phyloP scores from a whole-genome alignment of 1,284 basidiomycete species.

The Dichomitus squalens region DNA sequence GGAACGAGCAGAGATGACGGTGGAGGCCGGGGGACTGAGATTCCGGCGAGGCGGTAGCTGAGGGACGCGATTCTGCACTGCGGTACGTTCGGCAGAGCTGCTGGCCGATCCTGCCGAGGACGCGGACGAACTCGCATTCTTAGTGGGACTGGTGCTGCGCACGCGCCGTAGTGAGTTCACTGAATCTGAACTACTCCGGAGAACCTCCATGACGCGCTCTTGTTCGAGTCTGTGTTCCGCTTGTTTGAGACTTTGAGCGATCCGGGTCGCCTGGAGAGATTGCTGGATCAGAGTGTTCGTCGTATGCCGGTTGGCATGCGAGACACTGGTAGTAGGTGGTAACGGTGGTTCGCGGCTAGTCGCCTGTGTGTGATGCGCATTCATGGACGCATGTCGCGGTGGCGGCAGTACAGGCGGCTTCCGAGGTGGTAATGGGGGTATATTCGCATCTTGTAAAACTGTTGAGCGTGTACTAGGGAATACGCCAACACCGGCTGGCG shows the following conservation, averaged over 20 bases:
- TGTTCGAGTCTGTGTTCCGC: constrained; percentile 68
- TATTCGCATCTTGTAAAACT: constrained; percentile 14
- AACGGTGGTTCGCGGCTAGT: constrained; percentile 7
- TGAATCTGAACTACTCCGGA: constrained; percentile 44
- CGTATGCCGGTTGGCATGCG: constrained; percentile 15
- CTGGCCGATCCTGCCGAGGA: constrained; percentile 19
- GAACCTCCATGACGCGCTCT: constrained; percentile 68
- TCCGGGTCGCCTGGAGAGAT: constrained; percentile 68
- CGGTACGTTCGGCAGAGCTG: constrained; percentile 18
- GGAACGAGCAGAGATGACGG: constrained; percentile 38
- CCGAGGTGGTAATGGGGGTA: constrained; percentile 37
- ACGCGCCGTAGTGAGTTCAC: constrained; percentile 18
- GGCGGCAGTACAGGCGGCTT: constrained; percentile 32
- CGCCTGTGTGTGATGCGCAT: constrained; percentile 9
- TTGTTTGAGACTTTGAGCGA: constrained; percentile 66
- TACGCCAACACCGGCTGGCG: constrained; percentile 5
- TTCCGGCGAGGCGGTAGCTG: constrained; percentile 36
- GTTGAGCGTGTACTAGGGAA: constrained; percentile 13
- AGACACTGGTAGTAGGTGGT: constrained; percentile 8
- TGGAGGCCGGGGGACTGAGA: constrained; percentile 33
- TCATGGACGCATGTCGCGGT: constrained; percentile 32
- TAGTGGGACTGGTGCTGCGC: constrained; percentile 35
- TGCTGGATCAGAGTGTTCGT: constrained; percentile 58
- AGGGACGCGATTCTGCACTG: constrained; percentile 26
- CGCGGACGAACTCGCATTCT: constrained; percentile 19